Evolutionary conservation across 164 flowering plant species (phyloP), one percentile per base, ranked within the genome.

Genomic region (Aristolochia fimbriata): DNA sequence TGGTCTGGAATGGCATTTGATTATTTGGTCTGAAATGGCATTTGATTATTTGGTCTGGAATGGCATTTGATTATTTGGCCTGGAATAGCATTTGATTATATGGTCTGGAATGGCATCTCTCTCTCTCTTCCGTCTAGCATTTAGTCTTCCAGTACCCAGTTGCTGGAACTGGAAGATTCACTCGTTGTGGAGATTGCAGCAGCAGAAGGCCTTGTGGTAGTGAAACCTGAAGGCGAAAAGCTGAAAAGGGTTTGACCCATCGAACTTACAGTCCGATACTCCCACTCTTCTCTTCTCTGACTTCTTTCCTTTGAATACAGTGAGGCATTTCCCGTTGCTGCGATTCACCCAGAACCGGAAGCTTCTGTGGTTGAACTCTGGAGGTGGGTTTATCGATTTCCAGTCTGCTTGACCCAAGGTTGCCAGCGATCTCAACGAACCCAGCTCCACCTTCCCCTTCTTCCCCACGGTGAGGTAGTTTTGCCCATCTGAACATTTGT

Each of bases 201-300:
- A 78, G 58, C 83, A 82, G 60, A 84, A 82, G 20, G 85, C 76
- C 14, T 73, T 74, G 50, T 79, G 85, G 70, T 79, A 81, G 65
- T 81, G 87, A 66, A 81, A 79, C 14, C 83, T 75, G 54, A 84
- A 82, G 47, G 90, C 86, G 41, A 84, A 84, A 17, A 84, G 80
- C 72, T 84, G 87, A 48, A 15, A 51, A 37, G 73, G 71, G 66
- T 85, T 81, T 10, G 86, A 74, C 15, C 87, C 86, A 71, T 83
- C 78, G 23, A 83, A 80, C 66, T 71, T 71, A 75, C 90, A 80
- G 3, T 74, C 76, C 2, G 81, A 55, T 2, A 84, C 76, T 0
- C 86, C 85, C 1, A 80, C 80, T 0, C 33, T 62, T 52, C 71
- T 57, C 54, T 80, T 80, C 25, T 68, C 4, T 7, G 61, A 22